Conservation (phyloP, 352 stramenopile genomes). For the Globisporangium cylindrosporum region DNA sequence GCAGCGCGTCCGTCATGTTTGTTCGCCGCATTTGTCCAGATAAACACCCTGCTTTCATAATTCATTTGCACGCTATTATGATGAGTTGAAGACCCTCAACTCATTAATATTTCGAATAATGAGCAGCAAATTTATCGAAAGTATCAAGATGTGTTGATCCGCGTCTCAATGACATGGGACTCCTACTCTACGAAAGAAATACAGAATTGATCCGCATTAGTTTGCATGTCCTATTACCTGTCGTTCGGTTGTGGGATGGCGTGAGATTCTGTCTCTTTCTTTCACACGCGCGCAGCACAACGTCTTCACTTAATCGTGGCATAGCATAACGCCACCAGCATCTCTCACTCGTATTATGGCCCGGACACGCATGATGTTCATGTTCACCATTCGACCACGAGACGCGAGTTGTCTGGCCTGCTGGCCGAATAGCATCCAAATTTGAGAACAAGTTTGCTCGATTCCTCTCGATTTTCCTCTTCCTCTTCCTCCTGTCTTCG, state of each 20-base stretch:
- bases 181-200: too few species aligned
- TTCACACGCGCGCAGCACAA: neutral
- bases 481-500: neutral
- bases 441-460: neutral
- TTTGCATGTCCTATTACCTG: neutral
- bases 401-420: neutral
- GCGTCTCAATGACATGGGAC: too few species aligned
- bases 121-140: too few species aligned
- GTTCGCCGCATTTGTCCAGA: neutral
- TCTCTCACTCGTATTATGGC: neutral
- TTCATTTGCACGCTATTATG: too few species aligned
- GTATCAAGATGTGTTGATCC: too few species aligned
- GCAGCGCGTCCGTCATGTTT: neutral
- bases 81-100: too few species aligned
- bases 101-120: too few species aligned
- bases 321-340: neutral
- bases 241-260: constrained; percentile 9
- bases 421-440: neutral
- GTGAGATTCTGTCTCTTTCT: constrained; percentile 12
- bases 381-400: neutral
- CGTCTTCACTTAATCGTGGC: constrained; percentile 1
- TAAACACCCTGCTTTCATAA: neutral
- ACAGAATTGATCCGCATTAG: too few species aligned
- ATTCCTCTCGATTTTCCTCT: neutral
- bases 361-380: too few species aligned